Conservation (phyloP, 768 basidiomycete species). For the Trametes meyenii region DNA sequence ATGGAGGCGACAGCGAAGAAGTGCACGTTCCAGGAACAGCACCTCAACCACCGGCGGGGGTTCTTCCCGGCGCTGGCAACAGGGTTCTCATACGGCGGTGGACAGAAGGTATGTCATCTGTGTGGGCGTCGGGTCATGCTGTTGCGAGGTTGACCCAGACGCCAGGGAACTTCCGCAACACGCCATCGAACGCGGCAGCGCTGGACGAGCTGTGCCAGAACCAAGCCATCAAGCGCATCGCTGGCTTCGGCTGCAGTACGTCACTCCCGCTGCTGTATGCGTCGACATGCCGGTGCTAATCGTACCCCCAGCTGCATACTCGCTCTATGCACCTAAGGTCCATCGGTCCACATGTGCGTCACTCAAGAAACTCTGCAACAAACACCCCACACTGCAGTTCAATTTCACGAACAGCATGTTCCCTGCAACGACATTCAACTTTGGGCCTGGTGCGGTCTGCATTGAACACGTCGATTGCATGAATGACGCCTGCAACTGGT, state of each 20-base stretch:
- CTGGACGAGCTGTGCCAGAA: not conserved
- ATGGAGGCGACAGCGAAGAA: not conserved
- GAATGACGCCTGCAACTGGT: constrained; percentile 16
- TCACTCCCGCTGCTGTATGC: not conserved
- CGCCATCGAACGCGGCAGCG: not conserved
- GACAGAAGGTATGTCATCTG: not conserved
- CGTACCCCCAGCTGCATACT: not conserved
- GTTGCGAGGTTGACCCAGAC: not conserved
- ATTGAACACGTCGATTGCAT: constrained; percentile 15
- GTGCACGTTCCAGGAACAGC: not conserved
- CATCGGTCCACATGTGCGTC: not conserved
- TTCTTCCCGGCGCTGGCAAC: not conserved
- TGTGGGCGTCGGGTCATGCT: not conserved
- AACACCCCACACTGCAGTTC: not conserved
- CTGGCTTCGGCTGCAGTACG: not conserved
- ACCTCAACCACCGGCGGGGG: not conserved
- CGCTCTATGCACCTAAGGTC: not conserved
- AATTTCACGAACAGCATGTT: constrained; percentile 22
- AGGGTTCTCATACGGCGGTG: not conserved
- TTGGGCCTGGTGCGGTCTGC: constrained; percentile 14
- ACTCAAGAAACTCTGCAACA: not conserved
- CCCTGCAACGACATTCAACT: constrained; percentile 23
- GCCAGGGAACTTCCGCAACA: not conserved
- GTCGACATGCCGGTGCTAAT: not conserved
- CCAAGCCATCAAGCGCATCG: not conserved